Evolutionary conservation across 768 basidiomycete species (phyloP).

Genomic region (Mycena olivaceomarginata): DNA sequence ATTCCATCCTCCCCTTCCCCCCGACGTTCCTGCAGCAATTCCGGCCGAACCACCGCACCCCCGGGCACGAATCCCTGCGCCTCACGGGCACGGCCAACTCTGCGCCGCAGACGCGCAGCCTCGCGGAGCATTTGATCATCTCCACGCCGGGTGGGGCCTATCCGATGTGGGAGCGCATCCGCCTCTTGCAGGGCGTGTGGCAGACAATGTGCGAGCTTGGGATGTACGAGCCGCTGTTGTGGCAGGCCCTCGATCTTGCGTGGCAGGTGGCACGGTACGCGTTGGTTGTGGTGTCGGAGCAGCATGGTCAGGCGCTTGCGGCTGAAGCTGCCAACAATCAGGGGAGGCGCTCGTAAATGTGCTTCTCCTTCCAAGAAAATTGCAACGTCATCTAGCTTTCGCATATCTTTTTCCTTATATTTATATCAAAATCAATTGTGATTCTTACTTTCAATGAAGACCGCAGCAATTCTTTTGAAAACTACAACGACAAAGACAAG

Average conservation of each 20-base stretch:
- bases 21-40: neutral
- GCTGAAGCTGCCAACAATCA: neutral
- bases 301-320: neutral
- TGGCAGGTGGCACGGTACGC: slow-evolving; percentile 67
- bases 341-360: neutral
- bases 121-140: slow-evolving; percentile 19
- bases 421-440: no score
- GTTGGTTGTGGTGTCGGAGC: slow-evolving; percentile 49
- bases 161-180: slow-evolving; percentile 58
- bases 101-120: slow-evolving; percentile 15
- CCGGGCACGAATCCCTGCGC: neutral
- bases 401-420: no score
- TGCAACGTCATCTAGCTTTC: no score
- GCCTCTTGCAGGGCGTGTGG: slow-evolving; percentile 64
- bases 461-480: no score
- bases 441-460: no score
- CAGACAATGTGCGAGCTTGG: slow-evolving; percentile 66
- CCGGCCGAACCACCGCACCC: neutral
- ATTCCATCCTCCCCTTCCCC: slow-evolving; percentile 21
- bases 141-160: slow-evolving; percentile 1
- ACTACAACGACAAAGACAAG: no score
- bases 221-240: slow-evolving; percentile 65
- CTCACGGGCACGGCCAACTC: neutral
- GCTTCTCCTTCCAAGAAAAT: neutral
- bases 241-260: slow-evolving; percentile 68